Evolutionary conservation across 495 filamentous ascomycete genomes (phyloP).

Genomic region (Aspergillus kassunensis): DNA sequence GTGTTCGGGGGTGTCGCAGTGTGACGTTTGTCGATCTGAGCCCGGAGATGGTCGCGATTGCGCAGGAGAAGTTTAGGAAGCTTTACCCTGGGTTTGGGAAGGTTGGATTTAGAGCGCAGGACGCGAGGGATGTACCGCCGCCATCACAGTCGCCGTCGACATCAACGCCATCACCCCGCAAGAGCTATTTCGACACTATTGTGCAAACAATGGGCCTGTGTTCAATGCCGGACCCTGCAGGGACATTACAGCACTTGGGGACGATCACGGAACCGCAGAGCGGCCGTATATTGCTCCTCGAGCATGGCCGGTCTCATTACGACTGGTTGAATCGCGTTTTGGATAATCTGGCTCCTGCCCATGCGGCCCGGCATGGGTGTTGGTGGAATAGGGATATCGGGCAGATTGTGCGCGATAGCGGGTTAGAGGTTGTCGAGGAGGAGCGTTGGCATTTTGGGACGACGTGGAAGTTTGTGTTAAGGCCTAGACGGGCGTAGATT

Average conservation of each 20-base stretch:
- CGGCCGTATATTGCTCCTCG: constrained; percentile 78
- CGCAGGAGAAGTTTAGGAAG: constrained; percentile 54
- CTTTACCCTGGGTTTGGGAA: constrained; percentile 43
- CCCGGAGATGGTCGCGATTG: constrained; percentile 58
- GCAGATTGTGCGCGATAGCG: constrained; percentile 70
- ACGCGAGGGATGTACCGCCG: constrained; percentile 26
- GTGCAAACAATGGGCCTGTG: constrained; percentile 93
- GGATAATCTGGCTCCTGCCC: constrained; percentile 69
- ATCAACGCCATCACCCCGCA: background rate
- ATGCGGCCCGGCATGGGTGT: constrained; percentile 85
- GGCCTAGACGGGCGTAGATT: constrained; percentile 30
- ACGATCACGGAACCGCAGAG: constrained; percentile 40
- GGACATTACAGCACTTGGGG: constrained; percentile 54
- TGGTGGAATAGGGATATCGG: constrained; percentile 97
- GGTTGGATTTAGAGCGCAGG: constrained; percentile 42
- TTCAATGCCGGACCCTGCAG: constrained; percentile 71
- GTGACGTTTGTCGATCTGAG: constrained; percentile 64
- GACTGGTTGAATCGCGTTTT: constrained; percentile 73
- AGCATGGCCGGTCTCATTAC: constrained; percentile 82
- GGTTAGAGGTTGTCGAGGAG: constrained; percentile 72
- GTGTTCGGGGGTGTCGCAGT: constrained; percentile 40
- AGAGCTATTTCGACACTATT: constrained; percentile 68
- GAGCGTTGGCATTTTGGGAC: constrained; percentile 74
- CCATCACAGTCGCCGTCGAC: background rate
- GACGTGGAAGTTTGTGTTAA: constrained; percentile 62